A percentile compares a stretch with the other conserved stretches of the same genome.
Evolutionary conservation across 306 rosid genomes (phyloP).

Genomic region (Inga oerstediana): DNA sequence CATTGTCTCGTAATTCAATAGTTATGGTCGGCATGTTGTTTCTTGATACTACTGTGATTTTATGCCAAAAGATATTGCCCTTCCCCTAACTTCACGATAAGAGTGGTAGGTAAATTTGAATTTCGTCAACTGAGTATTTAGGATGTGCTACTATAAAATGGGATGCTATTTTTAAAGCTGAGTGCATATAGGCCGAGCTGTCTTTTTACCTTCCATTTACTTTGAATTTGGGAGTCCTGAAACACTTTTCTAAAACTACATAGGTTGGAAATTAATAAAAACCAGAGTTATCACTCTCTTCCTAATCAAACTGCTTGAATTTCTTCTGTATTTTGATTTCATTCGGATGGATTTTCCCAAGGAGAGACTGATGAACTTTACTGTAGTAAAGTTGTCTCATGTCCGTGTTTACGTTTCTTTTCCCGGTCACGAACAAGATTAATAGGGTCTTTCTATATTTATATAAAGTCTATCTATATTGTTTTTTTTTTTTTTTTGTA

Average conservation of each 20-base stretch:
- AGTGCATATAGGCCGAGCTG: not conserved
- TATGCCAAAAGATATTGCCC: not conserved
- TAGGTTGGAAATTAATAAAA: not conserved
- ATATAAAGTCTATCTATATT: not conserved
- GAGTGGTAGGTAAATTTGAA: slow-evolving; percentile 20
- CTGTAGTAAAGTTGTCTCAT: not conserved
- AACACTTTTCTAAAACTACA: not conserved
- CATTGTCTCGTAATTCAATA: not conserved
- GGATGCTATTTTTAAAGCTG: slow-evolving; percentile 5
- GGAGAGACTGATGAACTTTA: slow-evolving; percentile 11
- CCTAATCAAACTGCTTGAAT: slow-evolving; percentile 1
- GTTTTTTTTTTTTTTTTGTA: not conserved
- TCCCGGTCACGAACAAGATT: not conserved
- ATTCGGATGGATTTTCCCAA: not conserved
- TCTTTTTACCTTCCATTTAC: slow-evolving; percentile 18
- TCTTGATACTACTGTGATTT: not conserved
- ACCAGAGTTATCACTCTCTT: not conserved
- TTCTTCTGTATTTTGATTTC: slow-evolving; percentile 13
- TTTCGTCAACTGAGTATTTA: slow-evolving; percentile 8
- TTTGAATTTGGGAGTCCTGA: slow-evolving; percentile 18
- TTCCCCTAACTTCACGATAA: not conserved
- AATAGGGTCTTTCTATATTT: not conserved
- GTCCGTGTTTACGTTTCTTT: not conserved
- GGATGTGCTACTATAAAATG: not conserved
- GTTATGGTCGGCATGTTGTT: not conserved